Conservation (phyloP, 2,329 filamentous ascomycete genomes). For the Venturia oleaginea region DNA sequence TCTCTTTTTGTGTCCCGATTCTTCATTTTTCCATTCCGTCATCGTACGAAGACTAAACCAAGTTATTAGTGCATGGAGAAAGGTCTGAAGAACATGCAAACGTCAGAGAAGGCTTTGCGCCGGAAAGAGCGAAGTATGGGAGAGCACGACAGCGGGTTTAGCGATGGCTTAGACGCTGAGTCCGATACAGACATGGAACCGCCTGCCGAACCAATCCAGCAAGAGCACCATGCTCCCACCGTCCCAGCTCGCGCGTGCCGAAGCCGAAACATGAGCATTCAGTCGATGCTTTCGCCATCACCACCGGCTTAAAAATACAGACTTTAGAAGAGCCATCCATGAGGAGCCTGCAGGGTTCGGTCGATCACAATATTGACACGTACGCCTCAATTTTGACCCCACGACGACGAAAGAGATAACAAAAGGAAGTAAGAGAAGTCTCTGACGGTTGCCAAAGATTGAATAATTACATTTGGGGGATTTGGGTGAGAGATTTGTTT, state of each 20-base stretch:
- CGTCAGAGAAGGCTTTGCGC: constrained; percentile 55
- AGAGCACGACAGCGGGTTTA: constrained; percentile 56
- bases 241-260: background rate
- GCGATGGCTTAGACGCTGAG: constrained; percentile 47
- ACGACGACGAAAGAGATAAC: background rate
- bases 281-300: constrained; percentile 29
- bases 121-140: constrained; percentile 53
- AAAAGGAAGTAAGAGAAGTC: background rate
- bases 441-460: background rate
- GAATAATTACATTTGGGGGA: background rate
- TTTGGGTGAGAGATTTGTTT: background rate
- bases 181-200: constrained; percentile 37
- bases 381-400: background rate
- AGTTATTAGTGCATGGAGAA: constrained; percentile 65
- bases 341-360: background rate
- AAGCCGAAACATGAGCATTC: constrained; percentile 25
- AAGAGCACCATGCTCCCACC: background rate
- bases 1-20: background rate
- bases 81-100: constrained; percentile 71
- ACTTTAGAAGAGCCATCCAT: background rate
- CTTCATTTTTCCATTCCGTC: constrained; percentile 9
- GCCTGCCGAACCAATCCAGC: constrained; percentile 25
- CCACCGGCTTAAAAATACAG: constrained; percentile 8
- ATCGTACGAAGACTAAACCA: background rate
- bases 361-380: background rate